Percentiles rank a stretch among this genome's conserved stretches.
Evolutionary conservation across 2,329 filamentous ascomycete genomes (phyloP).

Genomic region (Trichophyton mentagrophytes): DNA sequence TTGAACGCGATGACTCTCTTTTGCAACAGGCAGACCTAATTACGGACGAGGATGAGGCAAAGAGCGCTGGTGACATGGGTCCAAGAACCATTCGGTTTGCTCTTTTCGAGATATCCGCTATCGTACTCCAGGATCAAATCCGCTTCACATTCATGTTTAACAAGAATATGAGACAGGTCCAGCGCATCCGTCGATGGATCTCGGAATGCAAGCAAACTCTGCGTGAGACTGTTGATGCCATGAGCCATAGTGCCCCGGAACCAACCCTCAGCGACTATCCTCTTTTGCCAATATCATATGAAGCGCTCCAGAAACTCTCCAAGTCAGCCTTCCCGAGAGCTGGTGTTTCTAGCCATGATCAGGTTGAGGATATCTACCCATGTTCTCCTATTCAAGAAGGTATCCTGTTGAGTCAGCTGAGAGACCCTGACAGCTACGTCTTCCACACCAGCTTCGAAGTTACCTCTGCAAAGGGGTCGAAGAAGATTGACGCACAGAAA

Average conservation of each 20-base stretch:
- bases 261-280: slow-evolving; percentile 35
- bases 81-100: slow-evolving; percentile 33
- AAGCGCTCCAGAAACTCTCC: slow-evolving; percentile 28
- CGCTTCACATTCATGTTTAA: slow-evolving; percentile 41
- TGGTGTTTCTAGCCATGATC: slow-evolving; percentile 21
- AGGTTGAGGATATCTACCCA: slow-evolving; percentile 30
- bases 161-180: slow-evolving; percentile 32
- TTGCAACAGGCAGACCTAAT: slow-evolving; percentile 29
- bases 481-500: slow-evolving; percentile 17
- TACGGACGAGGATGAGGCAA: slow-evolving; percentile 20
- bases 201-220: slow-evolving; percentile 27
- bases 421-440: slow-evolving; percentile 25
- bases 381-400: slow-evolving; percentile 13
- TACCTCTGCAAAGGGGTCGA: slow-evolving; percentile 11
- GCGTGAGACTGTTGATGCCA: slow-evolving; percentile 18
- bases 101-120: slow-evolving; percentile 40
- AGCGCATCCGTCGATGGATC: slow-evolving; percentile 34
- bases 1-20: slow-evolving; percentile 33
- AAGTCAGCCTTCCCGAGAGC: slow-evolving; percentile 25
- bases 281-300: slow-evolving; percentile 34
- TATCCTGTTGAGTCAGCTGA: slow-evolving; percentile 26
- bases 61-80: slow-evolving; percentile 34
- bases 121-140: slow-evolving; percentile 35
- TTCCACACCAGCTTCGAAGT: slow-evolving; percentile 26
- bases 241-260: slow-evolving; percentile 13